Percentiles rank a stretch among this genome's conserved stretches.
Conservation (phyloP, 352 stramenopile genomes). For the Globisporangium viniferum region DNA sequence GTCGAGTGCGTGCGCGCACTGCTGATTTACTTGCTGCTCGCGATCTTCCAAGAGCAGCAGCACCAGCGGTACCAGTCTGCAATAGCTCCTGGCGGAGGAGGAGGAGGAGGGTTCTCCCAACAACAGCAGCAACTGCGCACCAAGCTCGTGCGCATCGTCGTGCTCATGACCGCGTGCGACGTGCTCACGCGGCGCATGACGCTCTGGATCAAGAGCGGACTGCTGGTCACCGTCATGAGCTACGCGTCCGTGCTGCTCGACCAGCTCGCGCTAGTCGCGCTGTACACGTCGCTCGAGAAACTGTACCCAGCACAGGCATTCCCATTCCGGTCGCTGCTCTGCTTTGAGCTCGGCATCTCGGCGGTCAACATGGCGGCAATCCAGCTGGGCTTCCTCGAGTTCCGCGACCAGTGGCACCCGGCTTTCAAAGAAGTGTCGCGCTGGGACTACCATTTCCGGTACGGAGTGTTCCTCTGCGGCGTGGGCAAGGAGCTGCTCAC, state of each 20-base stretch:
- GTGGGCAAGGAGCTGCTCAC: constrained; percentile 61
- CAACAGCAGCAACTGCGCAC: constrained; percentile 21
- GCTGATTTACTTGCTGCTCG: constrained; percentile 58
- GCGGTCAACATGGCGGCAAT: constrained; percentile 51
- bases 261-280: constrained; percentile 48
- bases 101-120: neutral
- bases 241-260: constrained; percentile 71
- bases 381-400: constrained; percentile 56
- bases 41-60: constrained; percentile 40
- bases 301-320: constrained; percentile 43
- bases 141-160: constrained; percentile 42
- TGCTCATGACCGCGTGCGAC: constrained; percentile 57
- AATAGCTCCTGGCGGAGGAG: neutral
- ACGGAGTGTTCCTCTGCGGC: constrained; percentile 42
- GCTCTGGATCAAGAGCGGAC: constrained; percentile 72
- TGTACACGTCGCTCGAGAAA: constrained; percentile 55
- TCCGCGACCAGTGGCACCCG: constrained; percentile 57
- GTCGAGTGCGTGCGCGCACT: constrained; percentile 62
- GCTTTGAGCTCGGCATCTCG: constrained; percentile 53
- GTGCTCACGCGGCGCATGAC: constrained; percentile 50
- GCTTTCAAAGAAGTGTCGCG: constrained; percentile 59
- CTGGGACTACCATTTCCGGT: constrained; percentile 46
- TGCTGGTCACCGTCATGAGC: constrained; percentile 67
- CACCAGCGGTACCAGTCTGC: neutral
- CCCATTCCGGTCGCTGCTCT: constrained; percentile 46